Base-by-base conservation (phyloP, 2,329 filamentous ascomycete genomes). In the Neonectria sp. region DNA sequence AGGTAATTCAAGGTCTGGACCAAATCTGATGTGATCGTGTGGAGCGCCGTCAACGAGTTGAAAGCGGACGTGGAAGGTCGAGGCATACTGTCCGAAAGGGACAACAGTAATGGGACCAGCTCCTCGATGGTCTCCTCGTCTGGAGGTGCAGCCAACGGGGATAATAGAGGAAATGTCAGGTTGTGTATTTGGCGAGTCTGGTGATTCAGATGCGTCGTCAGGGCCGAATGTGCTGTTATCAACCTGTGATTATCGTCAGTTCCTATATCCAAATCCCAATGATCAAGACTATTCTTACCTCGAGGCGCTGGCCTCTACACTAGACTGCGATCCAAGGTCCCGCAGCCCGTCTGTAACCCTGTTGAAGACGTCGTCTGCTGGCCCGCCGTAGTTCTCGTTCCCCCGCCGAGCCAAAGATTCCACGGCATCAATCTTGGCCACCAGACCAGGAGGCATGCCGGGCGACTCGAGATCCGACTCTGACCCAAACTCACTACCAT, bases 1-100 rank as follows among this genome's bases (percentile, higher is more conserved):
- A 99, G 86, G 72, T 94, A 92, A 73, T 94, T 94, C 53, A 99
- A 88, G 7, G 94, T 93, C 75, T 94, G 89, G 9, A 95, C 89
- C 31, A 95, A 84, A 68, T 95, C 92, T 29, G 89, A 85, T 0
- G 93, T 95, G 70, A 93, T 86, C 7, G 88, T 86, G 77, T 94
- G 91, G 58, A 95, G 86, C 25, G 89, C 87, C 65, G 90, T 86
- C 52, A 95, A 83, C 11, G 92, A 93, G 72, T 87, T 86, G 72
- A 92, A 87, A 1, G 90, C 89, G 15, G 87, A 77, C 68, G 92
- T 88, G 46, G 88, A 86, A 4, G 89, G 88, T 15, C 87, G 86
- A 4, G 93, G 92, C 83, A 95, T 90, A 68, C 87, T 85, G 66
- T 92, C 88, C 11, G 89, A 86, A 11, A 95, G 86, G 11, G 87